A percentile compares a stretch with the other conserved stretches of the same genome.
Evolutionary conservation across 495 filamentous ascomycete species (phyloP).

Genomic region (Penicillium lagena): DNA sequence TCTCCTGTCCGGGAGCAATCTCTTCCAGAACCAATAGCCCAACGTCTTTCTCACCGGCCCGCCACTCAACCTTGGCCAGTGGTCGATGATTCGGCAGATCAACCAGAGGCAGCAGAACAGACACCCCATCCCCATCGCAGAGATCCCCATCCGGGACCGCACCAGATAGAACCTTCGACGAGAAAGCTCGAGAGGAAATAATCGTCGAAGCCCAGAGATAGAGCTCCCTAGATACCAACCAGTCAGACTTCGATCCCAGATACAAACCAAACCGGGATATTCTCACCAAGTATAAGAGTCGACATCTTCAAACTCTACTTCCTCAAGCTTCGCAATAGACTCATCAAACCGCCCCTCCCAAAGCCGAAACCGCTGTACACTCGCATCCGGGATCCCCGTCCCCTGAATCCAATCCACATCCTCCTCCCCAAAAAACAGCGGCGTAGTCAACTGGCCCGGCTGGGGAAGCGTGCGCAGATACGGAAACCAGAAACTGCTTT

Average conservation of each 20-base stretch:
- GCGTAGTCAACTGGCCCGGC: slow-evolving; percentile 47
- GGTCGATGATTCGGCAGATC: slow-evolving; percentile 57
- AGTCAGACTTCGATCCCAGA: slow-evolving; percentile 6
- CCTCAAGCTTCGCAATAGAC: slow-evolving; percentile 28
- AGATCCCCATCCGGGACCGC: slow-evolving; percentile 23
- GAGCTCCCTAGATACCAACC: slow-evolving; percentile 41
- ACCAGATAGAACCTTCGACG: slow-evolving; percentile 38
- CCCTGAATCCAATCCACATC: slow-evolving; percentile 54
- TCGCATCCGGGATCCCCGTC: slow-evolving; percentile 50
- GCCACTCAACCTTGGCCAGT: slow-evolving; percentile 55
- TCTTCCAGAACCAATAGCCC: slow-evolving; percentile 41
- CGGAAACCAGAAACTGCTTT: slow-evolving; percentile 53
- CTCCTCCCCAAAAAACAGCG: slow-evolving; percentile 49
- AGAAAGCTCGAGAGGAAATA: slow-evolving; percentile 51
- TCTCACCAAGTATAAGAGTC: slow-evolving; percentile 41
- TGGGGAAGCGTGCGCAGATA: slow-evolving; percentile 55
- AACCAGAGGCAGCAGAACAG: slow-evolving; percentile 55
- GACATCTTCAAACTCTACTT: slow-evolving; percentile 21
- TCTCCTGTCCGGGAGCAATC: slow-evolving; percentile 43
- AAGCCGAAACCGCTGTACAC: slow-evolving; percentile 29
- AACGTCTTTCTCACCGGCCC: slow-evolving; percentile 40
- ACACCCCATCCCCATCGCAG: slow-evolving; percentile 27
- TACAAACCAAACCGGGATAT: background rate
- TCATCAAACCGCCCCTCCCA: slow-evolving; percentile 47
- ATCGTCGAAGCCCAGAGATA: slow-evolving; percentile 62